These are phyloP conservation scores for Holtermanniella nyarrowii DNA, from an alignment of 768 basidiomycete genomes.

Conservation along the genomic window DNA sequence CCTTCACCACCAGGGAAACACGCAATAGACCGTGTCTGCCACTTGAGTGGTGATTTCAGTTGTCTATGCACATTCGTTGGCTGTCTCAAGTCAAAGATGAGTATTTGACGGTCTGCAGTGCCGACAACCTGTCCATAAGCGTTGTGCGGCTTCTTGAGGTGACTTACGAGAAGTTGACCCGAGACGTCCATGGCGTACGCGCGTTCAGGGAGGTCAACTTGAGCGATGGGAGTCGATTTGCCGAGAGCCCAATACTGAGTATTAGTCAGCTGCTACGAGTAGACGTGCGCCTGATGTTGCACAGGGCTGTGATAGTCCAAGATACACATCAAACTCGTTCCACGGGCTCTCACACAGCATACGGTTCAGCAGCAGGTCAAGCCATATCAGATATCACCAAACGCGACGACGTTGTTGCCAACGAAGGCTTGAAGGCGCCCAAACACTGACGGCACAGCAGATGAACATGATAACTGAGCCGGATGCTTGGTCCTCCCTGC, in stretches of 20 bases:
- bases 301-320: no score
- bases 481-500: no score
- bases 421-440: no score
- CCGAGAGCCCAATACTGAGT: constrained; percentile 89
- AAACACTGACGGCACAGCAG: no score
- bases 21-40: constrained; percentile 39
- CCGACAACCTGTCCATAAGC: constrained; percentile 54
- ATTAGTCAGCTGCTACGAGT: neutral
- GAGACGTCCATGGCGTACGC: constrained; percentile 79
- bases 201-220: constrained; percentile 74
- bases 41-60: constrained; percentile 63
- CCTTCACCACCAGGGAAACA: constrained; percentile 43
- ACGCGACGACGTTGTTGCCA: no score
- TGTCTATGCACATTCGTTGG: constrained; percentile 64
- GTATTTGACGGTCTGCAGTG: constrained; percentile 83
- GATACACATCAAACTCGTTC: no score
- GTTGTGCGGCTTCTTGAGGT: neutral
- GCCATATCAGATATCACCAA: no score
- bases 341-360: no score
- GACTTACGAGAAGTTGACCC: constrained; percentile 56
- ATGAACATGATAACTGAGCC: no score
- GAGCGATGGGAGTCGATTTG: constrained; percentile 60
- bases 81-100: constrained; percentile 76
- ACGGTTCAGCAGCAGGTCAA: no score
- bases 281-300: no score